These are phyloP conservation scores for Cardamine chenopodiifolia DNA, from an alignment of 345 rosid genomes.

Conservation along the genomic window DNA sequence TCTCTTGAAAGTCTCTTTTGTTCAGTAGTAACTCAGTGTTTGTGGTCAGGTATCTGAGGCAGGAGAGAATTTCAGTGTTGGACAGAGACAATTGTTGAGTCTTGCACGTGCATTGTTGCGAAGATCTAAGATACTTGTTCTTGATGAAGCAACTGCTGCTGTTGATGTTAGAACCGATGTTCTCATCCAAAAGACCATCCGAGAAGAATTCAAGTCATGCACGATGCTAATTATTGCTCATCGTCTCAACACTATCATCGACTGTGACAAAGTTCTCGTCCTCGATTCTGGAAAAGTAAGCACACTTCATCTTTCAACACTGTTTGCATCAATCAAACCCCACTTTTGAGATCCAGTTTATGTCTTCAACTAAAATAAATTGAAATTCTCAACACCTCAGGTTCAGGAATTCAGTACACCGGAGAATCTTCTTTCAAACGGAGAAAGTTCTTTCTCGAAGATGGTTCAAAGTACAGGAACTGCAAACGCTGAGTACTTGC, in stretches of 20 bases:
- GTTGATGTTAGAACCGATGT: constrained; percentile 99
- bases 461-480: constrained; percentile 98
- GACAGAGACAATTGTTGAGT: constrained; percentile 95
- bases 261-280: constrained; percentile 84
- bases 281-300: constrained; percentile 92
- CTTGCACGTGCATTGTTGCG: constrained; percentile 96
- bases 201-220: constrained; percentile 95
- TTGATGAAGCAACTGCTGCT: constrained; percentile 99
- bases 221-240: constrained; percentile 98
- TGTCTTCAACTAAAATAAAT: background rate
- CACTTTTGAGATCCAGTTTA: constrained; percentile 13
- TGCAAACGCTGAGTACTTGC: constrained; percentile 92
- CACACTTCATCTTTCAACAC: background rate
- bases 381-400: constrained; percentile 42
- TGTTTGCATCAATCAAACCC: background rate
- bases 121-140: constrained; percentile 95
- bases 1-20: constrained; percentile 1
- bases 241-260: constrained; percentile 93
- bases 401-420: constrained; percentile 90
- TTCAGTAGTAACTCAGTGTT: constrained; percentile 17
- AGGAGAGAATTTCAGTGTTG: constrained; percentile 98
- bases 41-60: constrained; percentile 79
- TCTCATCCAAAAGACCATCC: constrained; percentile 93
- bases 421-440: constrained; percentile 68
- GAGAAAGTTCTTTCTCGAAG: constrained; percentile 81